Conservation (phyloP, 176 grass and related monocot species). For the Phoenix dactylifera region DNA sequence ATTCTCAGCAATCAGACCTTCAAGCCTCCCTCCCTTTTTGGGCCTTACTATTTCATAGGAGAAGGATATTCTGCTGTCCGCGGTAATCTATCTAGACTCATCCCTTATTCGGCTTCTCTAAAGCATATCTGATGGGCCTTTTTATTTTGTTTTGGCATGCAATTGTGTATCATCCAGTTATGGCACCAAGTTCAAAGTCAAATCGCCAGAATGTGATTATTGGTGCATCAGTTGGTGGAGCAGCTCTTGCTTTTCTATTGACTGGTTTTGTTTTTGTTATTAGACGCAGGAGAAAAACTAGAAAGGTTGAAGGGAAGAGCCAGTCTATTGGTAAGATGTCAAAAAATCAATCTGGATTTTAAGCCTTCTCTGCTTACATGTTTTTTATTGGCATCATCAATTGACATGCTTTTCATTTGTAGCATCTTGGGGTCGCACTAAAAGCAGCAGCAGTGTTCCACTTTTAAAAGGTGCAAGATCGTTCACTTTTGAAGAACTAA, state of each 20-base stretch:
- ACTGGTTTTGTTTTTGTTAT: slow-evolving; percentile 21
- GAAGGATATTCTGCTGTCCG: slow-evolving; percentile 28
- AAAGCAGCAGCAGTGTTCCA: slow-evolving; percentile 47
- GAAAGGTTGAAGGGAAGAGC: slow-evolving; percentile 32
- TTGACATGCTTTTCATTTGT: neutral
- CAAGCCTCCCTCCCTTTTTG: slow-evolving; percentile 25
- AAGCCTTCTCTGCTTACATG: no score
- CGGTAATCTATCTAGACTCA: slow-evolving; percentile 26
- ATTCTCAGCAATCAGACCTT: slow-evolving; percentile 72
- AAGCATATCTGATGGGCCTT: no score
- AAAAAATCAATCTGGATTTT: no score
- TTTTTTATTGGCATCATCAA: no score
- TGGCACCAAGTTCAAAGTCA: slow-evolving; percentile 13
- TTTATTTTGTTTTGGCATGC: no score
- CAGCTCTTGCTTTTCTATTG: slow-evolving; percentile 24
- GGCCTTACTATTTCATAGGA: slow-evolving; percentile 57
- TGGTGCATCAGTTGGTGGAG: slow-evolving; percentile 37
- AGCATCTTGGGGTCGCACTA: slow-evolving; percentile 56
- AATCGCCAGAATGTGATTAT: slow-evolving; percentile 32
- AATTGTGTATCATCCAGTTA: no score
- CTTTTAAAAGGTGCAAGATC: slow-evolving; percentile 50
- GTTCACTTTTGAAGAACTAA: slow-evolving; percentile 63
- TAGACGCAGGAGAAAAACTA: slow-evolving; percentile 27
- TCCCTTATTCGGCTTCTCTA: no score
- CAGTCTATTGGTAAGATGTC: slow-evolving; percentile 37